phyloP scores from a whole-genome alignment of 768 basidiomycete genomes.

The Boletus vinaceobasis region DNA sequence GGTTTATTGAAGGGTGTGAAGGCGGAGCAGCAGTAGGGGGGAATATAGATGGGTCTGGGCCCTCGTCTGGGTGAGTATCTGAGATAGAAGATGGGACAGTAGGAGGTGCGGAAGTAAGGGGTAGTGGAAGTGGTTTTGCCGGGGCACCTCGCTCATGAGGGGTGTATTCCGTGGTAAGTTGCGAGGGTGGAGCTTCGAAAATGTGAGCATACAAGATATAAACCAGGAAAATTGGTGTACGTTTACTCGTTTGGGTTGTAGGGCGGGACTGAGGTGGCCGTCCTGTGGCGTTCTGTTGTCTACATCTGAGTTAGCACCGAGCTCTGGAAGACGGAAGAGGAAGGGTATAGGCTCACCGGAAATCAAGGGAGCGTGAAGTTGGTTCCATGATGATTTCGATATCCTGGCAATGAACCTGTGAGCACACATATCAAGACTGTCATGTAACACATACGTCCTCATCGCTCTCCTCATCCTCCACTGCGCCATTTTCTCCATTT shows the following conservation, averaged over 20 bases:
- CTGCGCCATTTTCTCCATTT: constrained; percentile 36
- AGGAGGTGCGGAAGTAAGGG: constrained; percentile 20
- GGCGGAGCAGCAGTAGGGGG: constrained; percentile 69
- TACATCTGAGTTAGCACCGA: constrained; percentile 11
- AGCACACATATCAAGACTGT: neutral
- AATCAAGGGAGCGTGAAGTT: constrained; percentile 65
- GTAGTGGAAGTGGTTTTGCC: constrained; percentile 24
- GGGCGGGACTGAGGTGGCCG: constrained; percentile 32
- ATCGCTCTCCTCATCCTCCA: constrained; percentile 44
- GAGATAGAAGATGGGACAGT: constrained; percentile 17
- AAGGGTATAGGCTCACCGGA: constrained; percentile 47
- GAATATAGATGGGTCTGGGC: constrained; percentile 60
- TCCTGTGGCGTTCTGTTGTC: constrained; percentile 35
- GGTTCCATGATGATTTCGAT: constrained; percentile 92
- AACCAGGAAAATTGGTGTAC: constrained; percentile 10
- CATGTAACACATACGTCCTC: constrained; percentile 40
- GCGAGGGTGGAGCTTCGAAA: constrained; percentile 40
- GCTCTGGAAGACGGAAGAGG: neutral
- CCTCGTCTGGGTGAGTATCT: constrained; percentile 39
- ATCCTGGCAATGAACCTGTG: constrained; percentile 45
- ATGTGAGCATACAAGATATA: constrained; percentile 4
- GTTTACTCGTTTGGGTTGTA: constrained; percentile 32
- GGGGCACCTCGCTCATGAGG: constrained; percentile 61
- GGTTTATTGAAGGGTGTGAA: constrained; percentile 78
- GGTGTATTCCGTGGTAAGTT: constrained; percentile 81